Conservation (phyloP, 257 asterid genomes). For the Paraleonurus japonicus region DNA sequence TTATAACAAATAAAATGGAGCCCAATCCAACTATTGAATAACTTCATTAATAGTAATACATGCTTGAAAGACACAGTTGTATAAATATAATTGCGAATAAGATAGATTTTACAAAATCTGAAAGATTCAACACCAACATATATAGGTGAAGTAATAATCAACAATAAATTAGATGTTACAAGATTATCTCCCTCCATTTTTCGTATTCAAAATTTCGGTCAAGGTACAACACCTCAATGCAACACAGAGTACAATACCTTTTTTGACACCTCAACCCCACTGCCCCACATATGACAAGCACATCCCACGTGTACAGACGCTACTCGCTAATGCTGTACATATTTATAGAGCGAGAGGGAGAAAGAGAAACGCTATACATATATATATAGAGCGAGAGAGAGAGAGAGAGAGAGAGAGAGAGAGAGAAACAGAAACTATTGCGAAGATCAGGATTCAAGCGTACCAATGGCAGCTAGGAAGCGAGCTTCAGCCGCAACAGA, state of each 20-base stretch:
- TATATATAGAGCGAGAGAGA: background rate
- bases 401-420: background rate
- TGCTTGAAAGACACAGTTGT: no score
- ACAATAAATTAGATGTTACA: no score
- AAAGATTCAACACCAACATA: no score
- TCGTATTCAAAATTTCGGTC: background rate
- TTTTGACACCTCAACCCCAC: conserved; percentile 19
- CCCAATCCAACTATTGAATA: no score
- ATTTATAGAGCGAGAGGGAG: background rate
- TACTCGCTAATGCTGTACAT: conserved; percentile 7
- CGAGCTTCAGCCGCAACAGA: conserved; percentile 41
- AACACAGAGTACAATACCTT: conserved; percentile 17
- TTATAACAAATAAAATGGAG: no score
- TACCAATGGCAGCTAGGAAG: conserved; percentile 60
- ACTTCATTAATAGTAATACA: no score
- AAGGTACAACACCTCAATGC: conserved; percentile 12
- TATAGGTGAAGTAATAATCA: no score
- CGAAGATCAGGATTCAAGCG: conserved; percentile 14
- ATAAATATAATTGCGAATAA: no score
- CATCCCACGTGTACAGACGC: conserved; percentile 17
- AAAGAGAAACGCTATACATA: background rate
- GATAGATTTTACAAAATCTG: no score
- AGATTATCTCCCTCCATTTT: conserved; percentile 18
- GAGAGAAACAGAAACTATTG: background rate
- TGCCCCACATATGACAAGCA: conserved; percentile 23